phyloP scores from a whole-genome alignment of 805 yeast species.

The Hagleromyces aurorensis region DNA sequence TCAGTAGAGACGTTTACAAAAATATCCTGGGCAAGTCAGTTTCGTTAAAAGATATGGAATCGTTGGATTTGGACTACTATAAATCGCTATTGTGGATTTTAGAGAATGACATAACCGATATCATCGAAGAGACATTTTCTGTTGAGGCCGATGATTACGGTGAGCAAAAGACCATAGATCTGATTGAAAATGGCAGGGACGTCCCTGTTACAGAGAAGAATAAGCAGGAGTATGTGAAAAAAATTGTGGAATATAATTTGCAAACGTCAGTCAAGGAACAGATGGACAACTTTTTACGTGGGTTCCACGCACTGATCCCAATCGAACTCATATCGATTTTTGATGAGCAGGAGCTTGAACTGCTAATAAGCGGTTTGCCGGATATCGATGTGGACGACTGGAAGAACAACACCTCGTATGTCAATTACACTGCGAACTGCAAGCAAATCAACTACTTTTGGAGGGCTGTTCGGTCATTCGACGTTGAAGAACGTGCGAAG shows the following conservation, averaged over 20 bases:
- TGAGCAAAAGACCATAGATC: conserved; percentile 74
- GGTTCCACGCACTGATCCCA: conserved; percentile 87
- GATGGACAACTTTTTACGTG: conserved; percentile 73
- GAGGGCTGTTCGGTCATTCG: conserved; percentile 95
- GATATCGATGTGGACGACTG: conserved; percentile 95
- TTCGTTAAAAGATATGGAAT: conserved; percentile 87
- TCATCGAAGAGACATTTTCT: conserved; percentile 88
- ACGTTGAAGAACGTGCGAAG: conserved; percentile 88
- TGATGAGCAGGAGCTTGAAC: conserved; percentile 92
- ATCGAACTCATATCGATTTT: conserved; percentile 76
- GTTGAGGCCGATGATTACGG: conserved; percentile 93
- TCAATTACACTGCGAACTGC: conserved; percentile 73
- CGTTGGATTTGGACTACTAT: conserved; percentile 84
- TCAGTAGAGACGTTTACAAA: conserved; percentile 91
- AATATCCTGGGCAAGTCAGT: conserved; percentile 71
- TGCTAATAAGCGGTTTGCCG: conserved; percentile 88
- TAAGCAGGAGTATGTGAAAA: conserved; percentile 79
- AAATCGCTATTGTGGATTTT: conserved; percentile 93
- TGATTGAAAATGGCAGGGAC: conserved; percentile 73
- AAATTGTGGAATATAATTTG: conserved; percentile 79
- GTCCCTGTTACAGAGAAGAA: conserved; percentile 85
- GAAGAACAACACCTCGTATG: conserved; percentile 77
- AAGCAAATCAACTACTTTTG: conserved; percentile 94
- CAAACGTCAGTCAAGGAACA: conserved; percentile 81
- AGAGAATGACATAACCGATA: conserved; percentile 93